Conservation (phyloP, 495 filamentous ascomycete genomes). For the Tricharina praecox region DNA sequence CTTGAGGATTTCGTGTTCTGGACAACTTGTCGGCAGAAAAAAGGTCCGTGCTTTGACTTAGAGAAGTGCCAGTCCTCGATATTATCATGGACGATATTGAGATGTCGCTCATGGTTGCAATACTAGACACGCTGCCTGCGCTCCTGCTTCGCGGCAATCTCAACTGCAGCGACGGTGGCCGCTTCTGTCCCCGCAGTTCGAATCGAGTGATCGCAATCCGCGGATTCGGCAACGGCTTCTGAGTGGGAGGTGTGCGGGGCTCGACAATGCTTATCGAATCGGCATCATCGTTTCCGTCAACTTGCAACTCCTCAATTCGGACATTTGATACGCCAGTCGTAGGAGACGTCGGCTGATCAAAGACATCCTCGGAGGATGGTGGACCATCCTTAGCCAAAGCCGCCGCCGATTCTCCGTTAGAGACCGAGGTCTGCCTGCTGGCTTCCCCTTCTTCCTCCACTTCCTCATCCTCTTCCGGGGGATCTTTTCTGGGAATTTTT, state of each 20-base stretch:
- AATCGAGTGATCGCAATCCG: constrained; percentile 19
- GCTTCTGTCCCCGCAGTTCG: constrained; percentile 12
- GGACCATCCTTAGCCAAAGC: constrained; percentile 4
- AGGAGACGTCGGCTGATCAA: constrained; percentile 11
- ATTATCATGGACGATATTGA: constrained; percentile 15
- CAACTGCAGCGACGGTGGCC: constrained; percentile 8
- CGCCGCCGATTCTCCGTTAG: constrained; percentile 4
- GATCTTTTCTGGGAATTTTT: constrained; percentile 10
- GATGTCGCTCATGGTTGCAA: constrained; percentile 16
- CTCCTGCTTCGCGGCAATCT: constrained; percentile 12
- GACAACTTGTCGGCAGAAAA: constrained; percentile 24
- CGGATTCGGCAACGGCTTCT: constrained; percentile 12
- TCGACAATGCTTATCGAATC: constrained; percentile 14
- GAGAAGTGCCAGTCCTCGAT: constrained; percentile 18
- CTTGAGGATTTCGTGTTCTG: constrained; percentile 29
- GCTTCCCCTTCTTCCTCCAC: constrained; percentile 5
- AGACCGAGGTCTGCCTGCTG: constrained; percentile 7
- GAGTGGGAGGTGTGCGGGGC: constrained; percentile 8
- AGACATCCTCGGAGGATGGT: constrained; percentile 1
- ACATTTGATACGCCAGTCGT: constrained; percentile 20
- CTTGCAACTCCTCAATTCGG: constrained; percentile 21
- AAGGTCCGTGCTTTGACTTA: constrained; percentile 20
- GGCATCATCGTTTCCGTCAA: constrained; percentile 15
- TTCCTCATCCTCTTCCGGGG: constrained; percentile 9
- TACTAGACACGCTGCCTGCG: constrained; percentile 16